Evolutionary conservation across 164 flowering plant genomes (phyloP).

Genomic region (Nymphaea thermarum): DNA sequence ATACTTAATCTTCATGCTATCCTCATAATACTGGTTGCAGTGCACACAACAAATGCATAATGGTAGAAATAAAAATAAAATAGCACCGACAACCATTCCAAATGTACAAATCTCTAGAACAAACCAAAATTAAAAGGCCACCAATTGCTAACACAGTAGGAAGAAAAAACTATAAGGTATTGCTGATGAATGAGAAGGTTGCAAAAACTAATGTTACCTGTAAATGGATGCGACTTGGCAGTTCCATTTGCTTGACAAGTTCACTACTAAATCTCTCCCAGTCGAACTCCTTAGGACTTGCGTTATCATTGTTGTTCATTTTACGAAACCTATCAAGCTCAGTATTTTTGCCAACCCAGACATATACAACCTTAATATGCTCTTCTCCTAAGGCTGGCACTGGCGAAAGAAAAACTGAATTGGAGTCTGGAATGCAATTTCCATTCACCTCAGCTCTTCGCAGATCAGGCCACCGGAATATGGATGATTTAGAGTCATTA

Average conservation of each 20-base stretch:
- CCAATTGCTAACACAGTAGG: too few relatives aligned
- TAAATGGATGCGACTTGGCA: slow-evolving; percentile 23
- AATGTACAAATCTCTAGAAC: too few relatives aligned
- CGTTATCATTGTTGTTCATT: slow-evolving; percentile 5
- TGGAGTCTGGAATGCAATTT: slow-evolving; percentile 22
- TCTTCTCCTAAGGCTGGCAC: slow-evolving; percentile 11
- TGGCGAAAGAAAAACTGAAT: slow-evolving; percentile 29
- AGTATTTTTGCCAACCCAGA: slow-evolving; percentile 35
- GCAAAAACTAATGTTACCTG: slow-evolving; percentile 26
- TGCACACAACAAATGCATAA: too few relatives aligned
- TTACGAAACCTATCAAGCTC: slow-evolving; percentile 10
- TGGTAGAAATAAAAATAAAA: too few relatives aligned
- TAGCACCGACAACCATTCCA: too few relatives aligned
- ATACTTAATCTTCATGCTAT: too few relatives aligned
- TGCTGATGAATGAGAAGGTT: background rate
- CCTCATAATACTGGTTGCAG: too few relatives aligned
- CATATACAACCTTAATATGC: slow-evolving; percentile 15
- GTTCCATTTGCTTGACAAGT: slow-evolving; percentile 25
- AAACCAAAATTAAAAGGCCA: too few relatives aligned
- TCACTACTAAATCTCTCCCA: slow-evolving; percentile 21
- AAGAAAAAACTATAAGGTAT: background rate
- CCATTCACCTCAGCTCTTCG: slow-evolving; percentile 22
- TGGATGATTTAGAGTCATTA: slow-evolving; percentile 7
- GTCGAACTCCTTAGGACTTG: slow-evolving; percentile 4
- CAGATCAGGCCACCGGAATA: slow-evolving; percentile 33